Base-by-base conservation (phyloP, 176 grass and related monocot genomes). In the Luzula sylvatica region DNA sequence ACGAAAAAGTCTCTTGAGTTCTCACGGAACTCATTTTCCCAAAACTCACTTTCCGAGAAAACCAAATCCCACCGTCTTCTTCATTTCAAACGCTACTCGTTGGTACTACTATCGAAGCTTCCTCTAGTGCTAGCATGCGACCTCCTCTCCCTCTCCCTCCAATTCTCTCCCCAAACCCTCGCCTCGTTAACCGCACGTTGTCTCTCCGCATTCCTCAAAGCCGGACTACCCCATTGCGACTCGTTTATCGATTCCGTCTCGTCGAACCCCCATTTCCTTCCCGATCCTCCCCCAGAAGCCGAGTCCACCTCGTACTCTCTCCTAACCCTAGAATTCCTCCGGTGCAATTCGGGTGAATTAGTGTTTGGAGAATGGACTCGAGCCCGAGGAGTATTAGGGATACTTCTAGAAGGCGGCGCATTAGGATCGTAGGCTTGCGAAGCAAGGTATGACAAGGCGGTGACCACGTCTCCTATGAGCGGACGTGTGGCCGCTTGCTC, bases 361-460 rank as follows among this genome's bases (percentile, higher is more conserved):
- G 66, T 64, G 42, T 95, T 79, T 45, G 88, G 83, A 1, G 83
- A 95, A 21, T 70, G 46, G 41, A 65, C 28, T 15, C 26, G 61
- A 3, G 41, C 52, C 75, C 86, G 78, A 1, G 78, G 78, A 11
- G 81, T 98, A 15, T 78, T 85, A 48, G 92, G 73, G 23, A 60
- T 86, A 61, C 66, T 77, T 51, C 79, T 66, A 26, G 44, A 28
- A 62, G 67, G 46, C 66, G 68, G 38, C 11, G 86, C 78, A 58
- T 87, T 83, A 54, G 81, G 86, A 54, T 90, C 82, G 69, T 90
- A 90, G 42, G 71, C 68, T 70, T 98, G 92, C 38, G 92, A 98
- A 65, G 92, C 92, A 45, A 98, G 78, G 55, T 98, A 98, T 42
- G 92, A 98, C 42, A 98, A 82, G 19, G 92, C 92, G 4, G 92